Evolutionary conservation across 306 rosid species (phyloP).

Genomic region (Casuarina equisetifolia): DNA sequence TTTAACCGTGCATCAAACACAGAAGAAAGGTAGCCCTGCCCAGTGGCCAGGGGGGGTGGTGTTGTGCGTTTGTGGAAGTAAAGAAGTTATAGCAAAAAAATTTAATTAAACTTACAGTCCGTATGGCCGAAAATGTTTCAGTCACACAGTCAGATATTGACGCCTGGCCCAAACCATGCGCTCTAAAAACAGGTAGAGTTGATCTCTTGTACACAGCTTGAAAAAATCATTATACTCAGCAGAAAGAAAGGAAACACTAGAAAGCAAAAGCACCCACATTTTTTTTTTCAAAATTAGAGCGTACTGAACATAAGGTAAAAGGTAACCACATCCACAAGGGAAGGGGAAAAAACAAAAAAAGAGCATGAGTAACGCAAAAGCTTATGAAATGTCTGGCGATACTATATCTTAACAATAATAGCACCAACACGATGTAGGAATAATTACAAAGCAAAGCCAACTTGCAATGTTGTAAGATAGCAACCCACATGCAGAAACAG

Average conservation of each 20-base stretch:
- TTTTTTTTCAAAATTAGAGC: neutral
- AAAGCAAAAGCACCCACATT: neutral
- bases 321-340: neutral
- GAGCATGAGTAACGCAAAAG: neutral
- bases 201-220: conserved; percentile 92
- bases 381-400: neutral
- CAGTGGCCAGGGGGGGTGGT: too few relatives aligned
- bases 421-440: neutral
- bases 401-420: neutral
- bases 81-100: conserved; percentile 3
- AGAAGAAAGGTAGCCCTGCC: neutral
- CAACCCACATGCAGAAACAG: neutral
- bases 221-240: conserved; percentile 42
- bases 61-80: neutral
- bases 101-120: conserved; percentile 69
- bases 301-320: neutral
- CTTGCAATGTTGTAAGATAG: neutral
- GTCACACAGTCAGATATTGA: conserved; percentile 82
- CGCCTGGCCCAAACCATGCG: conserved; percentile 90
- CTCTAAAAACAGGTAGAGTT: conserved; percentile 78
- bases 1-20: neutral
- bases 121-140: conserved; percentile 95
- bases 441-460: neutral
- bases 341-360: neutral
- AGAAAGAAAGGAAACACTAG: conserved; percentile 26